A percentile compares a stretch with the other conserved stretches of the same genome.
Evolutionary conservation across 1,139 yeast genomes (phyloP).

Genomic region (Geotrichum cucujoidarum): DNA sequence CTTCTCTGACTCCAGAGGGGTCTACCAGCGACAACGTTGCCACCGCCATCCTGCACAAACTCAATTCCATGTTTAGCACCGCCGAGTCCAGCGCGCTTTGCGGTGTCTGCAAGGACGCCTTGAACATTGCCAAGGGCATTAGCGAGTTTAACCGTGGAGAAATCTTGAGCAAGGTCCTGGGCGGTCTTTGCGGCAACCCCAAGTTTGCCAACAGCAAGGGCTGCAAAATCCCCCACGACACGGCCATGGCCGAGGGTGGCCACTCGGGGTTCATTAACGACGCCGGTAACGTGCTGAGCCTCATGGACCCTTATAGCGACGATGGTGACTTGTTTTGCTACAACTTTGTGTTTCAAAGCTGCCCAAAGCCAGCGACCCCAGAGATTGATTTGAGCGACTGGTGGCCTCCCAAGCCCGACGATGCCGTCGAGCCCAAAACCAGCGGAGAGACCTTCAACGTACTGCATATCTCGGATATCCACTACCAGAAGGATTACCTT

Average conservation of each 20-base stretch:
- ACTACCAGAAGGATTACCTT: constrained; percentile 52
- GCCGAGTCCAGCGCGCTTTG: neutral
- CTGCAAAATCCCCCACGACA: constrained; percentile 10
- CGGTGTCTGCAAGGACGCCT: constrained; percentile 9
- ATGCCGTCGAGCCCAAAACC: constrained; percentile 37
- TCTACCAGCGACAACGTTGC: neutral
- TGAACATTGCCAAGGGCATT: neutral
- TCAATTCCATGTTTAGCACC: neutral
- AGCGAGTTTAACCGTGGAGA: neutral
- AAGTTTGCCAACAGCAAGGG: neutral
- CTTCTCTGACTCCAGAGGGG: neutral
- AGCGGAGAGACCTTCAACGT: constrained; percentile 50
- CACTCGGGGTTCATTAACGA: constrained; percentile 38
- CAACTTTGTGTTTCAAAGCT: constrained; percentile 42
- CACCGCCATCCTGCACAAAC: neutral
- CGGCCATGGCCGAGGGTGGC: constrained; percentile 3
- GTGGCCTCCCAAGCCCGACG: constrained; percentile 43
- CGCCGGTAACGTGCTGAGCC: constrained; percentile 44
- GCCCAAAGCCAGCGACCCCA: constrained; percentile 45
- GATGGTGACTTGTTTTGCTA: constrained; percentile 56
- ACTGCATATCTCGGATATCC: constrained; percentile 64
- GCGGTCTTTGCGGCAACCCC: neutral
- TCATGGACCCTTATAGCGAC: constrained; percentile 39
- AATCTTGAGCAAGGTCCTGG: neutral
- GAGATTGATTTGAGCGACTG: constrained; percentile 39